phyloP scores from a whole-genome alignment of 345 rosid species.

The Eucalyptus viminalis region DNA sequence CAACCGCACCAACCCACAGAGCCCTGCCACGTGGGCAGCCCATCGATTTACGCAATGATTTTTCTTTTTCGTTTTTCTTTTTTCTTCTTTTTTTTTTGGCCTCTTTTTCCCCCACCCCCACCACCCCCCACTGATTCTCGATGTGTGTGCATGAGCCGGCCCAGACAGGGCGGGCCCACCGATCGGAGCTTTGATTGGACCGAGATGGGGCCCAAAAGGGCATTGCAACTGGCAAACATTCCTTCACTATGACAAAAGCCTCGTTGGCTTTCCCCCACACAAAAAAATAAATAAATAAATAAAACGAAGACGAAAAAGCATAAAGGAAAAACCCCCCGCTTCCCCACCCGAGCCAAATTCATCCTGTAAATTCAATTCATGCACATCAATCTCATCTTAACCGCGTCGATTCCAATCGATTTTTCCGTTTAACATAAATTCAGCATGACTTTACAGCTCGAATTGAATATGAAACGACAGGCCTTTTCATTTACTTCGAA shows the following conservation, averaged over 20 bases:
- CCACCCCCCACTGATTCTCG: not conserved
- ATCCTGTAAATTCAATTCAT: not conserved
- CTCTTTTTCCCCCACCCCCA: not conserved
- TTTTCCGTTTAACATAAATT: not conserved
- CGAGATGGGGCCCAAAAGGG: constrained; percentile 31
- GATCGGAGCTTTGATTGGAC: constrained; percentile 12
- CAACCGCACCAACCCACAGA: constrained; percentile 25
- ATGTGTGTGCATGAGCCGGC: not conserved
- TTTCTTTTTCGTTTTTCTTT: not conserved
- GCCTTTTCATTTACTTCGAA: not conserved
- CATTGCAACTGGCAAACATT: constrained; percentile 26
- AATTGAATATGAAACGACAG: not conserved
- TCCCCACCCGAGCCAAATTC: not conserved
- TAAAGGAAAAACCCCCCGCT: not conserved
- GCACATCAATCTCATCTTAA: not conserved
- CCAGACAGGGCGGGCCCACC: constrained; percentile 31
- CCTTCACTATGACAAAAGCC: constrained; percentile 46
- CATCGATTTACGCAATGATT: constrained; percentile 27
- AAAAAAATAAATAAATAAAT: not conserved
- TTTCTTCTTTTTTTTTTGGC: not conserved
- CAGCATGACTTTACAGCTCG: not conserved
- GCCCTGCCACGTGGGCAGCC: constrained; percentile 22
- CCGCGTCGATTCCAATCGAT: not conserved
- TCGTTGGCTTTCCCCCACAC: constrained; percentile 22
- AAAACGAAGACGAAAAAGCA: not conserved